These are phyloP conservation scores for Dictyophora rubrovolvata DNA, from an alignment of 768 basidiomycete species.

Conservation along the genomic window DNA sequence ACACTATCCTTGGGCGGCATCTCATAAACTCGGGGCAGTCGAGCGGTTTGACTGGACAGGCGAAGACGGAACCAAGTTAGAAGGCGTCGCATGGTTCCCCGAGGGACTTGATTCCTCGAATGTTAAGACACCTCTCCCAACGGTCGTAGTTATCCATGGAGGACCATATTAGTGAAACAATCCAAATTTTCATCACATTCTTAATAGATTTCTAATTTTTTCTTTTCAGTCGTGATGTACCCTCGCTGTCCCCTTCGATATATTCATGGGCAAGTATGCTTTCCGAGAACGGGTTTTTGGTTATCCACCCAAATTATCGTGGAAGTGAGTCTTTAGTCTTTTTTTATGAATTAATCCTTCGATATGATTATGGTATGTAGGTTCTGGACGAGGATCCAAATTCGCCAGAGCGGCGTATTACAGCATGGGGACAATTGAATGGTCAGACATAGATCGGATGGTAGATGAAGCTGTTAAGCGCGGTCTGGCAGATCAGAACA, in stretches of 20 bases:
- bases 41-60: slow-evolving; percentile 10
- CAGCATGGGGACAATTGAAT: slow-evolving; percentile 11
- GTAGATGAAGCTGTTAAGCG: slow-evolving; percentile 9
- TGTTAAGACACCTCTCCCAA: slow-evolving; percentile 7
- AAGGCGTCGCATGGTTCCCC: slow-evolving; percentile 9
- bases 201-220: neutral
- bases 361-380: neutral
- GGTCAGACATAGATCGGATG: slow-evolving; percentile 12
- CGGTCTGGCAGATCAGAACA: slow-evolving; percentile 7
- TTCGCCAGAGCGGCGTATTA: slow-evolving; percentile 8
- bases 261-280: neutral
- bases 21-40: neutral
- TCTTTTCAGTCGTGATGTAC: slow-evolving; percentile 7
- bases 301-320: slow-evolving; percentile 10
- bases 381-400: slow-evolving; percentile 8
- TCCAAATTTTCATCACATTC: neutral
- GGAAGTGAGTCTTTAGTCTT: slow-evolving; percentile 10
- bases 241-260: neutral
- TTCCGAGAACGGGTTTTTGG: slow-evolving; percentile 6
- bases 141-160: slow-evolving; percentile 9
- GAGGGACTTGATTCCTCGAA: slow-evolving; percentile 1
- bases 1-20: slow-evolving; percentile 7
- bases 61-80: slow-evolving; percentile 6
- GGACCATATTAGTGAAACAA: slow-evolving; percentile 8
- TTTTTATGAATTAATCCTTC: neutral